Base-by-base conservation (phyloP, 352 stramenopile genomes). In the Phytophthora sp. region DNA sequence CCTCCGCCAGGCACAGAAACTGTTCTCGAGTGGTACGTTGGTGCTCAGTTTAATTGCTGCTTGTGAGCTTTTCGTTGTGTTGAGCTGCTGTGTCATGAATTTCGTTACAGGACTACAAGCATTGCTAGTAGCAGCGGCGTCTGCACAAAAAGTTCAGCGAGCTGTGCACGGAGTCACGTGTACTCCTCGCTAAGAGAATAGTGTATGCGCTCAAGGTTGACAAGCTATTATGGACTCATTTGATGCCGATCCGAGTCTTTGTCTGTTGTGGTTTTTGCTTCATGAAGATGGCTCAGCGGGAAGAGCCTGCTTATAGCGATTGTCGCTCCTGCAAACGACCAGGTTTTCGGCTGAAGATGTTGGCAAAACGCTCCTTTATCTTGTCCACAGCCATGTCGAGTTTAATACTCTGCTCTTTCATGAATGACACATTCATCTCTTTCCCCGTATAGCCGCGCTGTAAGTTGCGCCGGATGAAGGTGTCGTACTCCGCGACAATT, bases 401-500 rank as follows among this genome's bases (percentile, higher is more conserved):
- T 66, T 94, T 91, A 71, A 95, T 95, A 53, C 74, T 81, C 44
- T 91, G 77, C 63, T 95, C 87, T 55, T 94, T 90, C 50, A 96
- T 80, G 69, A 89, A 90, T 41, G 84, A 76, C 50, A 96, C 87
- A 44, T 96, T 96, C 87, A 96, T 96, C 29, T 97, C 90, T 66
- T 96, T 97, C 57, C 89, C 90, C 18, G 89, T 88, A 76, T 97
- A 96, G 0, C 89, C 90, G 41, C 89, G 86, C 70, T 94, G 74
- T 47, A 97, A 65, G 64, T 97, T 96, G 51, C 90, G 84, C 27
- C 86, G 79, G 66, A 97, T 95, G 69, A 96, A 96, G 55, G 89
- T 96, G 71, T 97, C 90, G 66, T 97, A 97, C 79, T 96, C 85
- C n/a, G 85, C 77, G 31, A 97, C 91, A 69, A 95, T 94, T 33